Evolutionary conservation across 805 yeast species (phyloP).

Genomic region (Maudiozyma turicensis): DNA sequence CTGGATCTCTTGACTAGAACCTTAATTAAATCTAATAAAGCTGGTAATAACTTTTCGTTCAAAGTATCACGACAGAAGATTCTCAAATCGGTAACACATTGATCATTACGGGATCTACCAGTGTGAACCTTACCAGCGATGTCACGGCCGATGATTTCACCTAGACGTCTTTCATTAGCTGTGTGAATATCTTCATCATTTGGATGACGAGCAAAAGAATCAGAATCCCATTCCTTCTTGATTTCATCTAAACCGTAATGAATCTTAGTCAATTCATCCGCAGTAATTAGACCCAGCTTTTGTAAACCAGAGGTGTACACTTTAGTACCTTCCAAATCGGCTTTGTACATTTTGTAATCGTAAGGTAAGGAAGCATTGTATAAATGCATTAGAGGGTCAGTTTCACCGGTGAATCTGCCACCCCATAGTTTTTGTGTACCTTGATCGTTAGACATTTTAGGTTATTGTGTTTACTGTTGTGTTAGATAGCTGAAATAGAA

Average conservation of each 20-base stretch:
- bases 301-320: conserved; percentile 83
- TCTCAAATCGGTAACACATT: conserved; percentile 98
- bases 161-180: conserved; percentile 94
- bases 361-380: conserved; percentile 96
- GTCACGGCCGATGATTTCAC: conserved; percentile 86
- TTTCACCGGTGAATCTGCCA: conserved; percentile 93
- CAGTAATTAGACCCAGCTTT: conserved; percentile 65
- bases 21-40: conserved; percentile 52
- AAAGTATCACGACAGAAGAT: conserved; percentile 78
- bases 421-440: conserved; percentile 79
- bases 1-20: conserved; percentile 69
- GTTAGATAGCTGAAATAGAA: not conserved
- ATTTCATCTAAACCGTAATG: conserved; percentile 73
- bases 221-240: conserved; percentile 79
- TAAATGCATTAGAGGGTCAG: conserved; percentile 95
- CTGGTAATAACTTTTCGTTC: conserved; percentile 42
- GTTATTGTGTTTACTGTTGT: not conserved
- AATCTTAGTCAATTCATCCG: conserved; percentile 66
- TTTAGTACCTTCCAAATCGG: conserved; percentile 88
- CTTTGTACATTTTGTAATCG: conserved; percentile 89
- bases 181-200: conserved; percentile 95
- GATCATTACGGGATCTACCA: conserved; percentile 98
- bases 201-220: conserved; percentile 31
- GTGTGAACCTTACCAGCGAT: conserved; percentile 98
- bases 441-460: conserved; percentile 1